Evolutionary conservation across 805 yeast genomes (phyloP), one percentile per base, ranked within the genome.

Genomic region (Soucietia sequanensis): DNA sequence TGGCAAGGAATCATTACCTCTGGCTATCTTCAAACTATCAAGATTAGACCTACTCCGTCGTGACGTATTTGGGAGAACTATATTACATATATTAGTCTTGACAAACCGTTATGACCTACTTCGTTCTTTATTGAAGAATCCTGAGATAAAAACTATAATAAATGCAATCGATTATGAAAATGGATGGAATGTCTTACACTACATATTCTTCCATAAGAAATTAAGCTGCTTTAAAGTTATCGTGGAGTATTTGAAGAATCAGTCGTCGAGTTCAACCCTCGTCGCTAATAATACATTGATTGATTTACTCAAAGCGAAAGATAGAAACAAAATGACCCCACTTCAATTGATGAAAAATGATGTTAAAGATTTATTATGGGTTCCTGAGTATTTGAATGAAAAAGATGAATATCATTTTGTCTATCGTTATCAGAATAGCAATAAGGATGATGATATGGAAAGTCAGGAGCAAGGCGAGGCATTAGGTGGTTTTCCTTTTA

Each of bases 161-260:
- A 45, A 70, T 2, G 46, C 60, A 0, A 58, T 66, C 2, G 96
- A 90, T 55, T 65, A 64, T 34, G 96, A 89, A 56, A 86, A 77
- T 51, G 84, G 87, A 2, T 89, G 95, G 83, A 84, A 85, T 27
- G 77, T 87, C 17, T 64, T 90, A 19, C 96, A 90, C 56, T 75
- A 79, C 40, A 77, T 88, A 4, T 61, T 84, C 10, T 76, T 67
- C 44, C 61, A 74, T 42, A 84, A 79, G 22, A 68, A 81, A 35
- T 59, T 81, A 27, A 50, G 71, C 13, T 73, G 83, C 50, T 79
- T 81, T 7, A 71, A 68, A 34, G 56, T 54, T 2, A 36, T 68
- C 14, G 32, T 64, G 17, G 65, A 62, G 15, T 48, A 48, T 39
- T 48, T 60, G 21, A 48, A 36, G 33, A 33, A 23, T 10, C 40